Evolutionary conservation across 768 basidiomycete species (phyloP).

Genomic region (Xerocomus potaroensis): DNA sequence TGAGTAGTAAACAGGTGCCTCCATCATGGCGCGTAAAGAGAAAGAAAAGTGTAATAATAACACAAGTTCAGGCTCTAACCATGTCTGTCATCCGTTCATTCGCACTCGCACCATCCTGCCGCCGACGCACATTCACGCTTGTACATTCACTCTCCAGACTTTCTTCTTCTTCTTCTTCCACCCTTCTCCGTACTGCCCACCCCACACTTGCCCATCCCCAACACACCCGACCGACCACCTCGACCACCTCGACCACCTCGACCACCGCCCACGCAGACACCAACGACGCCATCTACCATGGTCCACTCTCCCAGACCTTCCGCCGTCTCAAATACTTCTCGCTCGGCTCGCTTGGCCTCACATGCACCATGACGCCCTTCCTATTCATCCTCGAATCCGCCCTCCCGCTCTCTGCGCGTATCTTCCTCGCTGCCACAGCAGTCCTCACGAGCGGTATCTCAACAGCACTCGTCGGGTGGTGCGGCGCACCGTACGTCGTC

Average conservation of each 20-base stretch:
- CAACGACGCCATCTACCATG: conserved; percentile 48
- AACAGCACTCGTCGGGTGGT: conserved; percentile 68
- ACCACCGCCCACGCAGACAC: background rate
- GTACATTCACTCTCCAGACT: too few species aligned
- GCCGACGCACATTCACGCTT: too few species aligned
- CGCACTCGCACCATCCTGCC: too few species aligned
- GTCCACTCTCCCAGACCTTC: conserved; percentile 71
- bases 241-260: too few species aligned
- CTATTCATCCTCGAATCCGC: conserved; percentile 78
- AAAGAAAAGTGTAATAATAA: too few species aligned
- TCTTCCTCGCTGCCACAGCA: conserved; percentile 65
- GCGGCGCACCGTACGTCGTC: conserved; percentile 71
- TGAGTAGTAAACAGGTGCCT: conserved; percentile 72
- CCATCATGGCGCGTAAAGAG: conserved; percentile 56
- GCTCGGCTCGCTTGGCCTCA: conserved; percentile 68
- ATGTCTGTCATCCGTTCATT: too few species aligned
- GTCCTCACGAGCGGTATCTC: conserved; percentile 69
- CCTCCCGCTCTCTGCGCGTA: conserved; percentile 64
- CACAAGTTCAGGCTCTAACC: too few species aligned
- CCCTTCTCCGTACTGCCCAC: too few species aligned
- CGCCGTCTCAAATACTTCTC: conserved; percentile 80
- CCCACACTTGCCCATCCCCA: too few species aligned
- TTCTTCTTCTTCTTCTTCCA: too few species aligned
- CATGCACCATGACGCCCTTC: conserved; percentile 68
- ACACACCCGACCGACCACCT: background rate